These are phyloP conservation scores for Curvularia verruculosa DNA, from an alignment of 2,329 filamentous ascomycete genomes.

Conservation along the genomic window DNA sequence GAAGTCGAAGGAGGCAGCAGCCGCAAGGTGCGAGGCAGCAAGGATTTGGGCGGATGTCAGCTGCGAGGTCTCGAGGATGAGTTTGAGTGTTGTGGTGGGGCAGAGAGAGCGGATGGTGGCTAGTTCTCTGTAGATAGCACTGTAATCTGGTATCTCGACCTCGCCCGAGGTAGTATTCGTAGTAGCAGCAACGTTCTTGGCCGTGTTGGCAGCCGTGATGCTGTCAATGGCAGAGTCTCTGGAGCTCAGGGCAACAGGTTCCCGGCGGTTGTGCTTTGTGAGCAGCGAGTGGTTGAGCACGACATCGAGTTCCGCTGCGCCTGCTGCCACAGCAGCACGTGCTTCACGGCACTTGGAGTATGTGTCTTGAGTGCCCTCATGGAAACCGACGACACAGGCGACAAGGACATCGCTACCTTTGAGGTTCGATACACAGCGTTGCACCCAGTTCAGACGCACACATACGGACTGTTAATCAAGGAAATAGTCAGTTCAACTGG, in stretches of 20 bases:
- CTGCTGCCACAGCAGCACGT: conserved; percentile 54
- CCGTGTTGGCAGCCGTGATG: conserved; percentile 44
- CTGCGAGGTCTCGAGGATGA: conserved; percentile 65
- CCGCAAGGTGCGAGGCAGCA: conserved; percentile 59
- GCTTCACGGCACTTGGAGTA: conserved; percentile 60
- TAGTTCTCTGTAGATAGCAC: conserved; percentile 60
- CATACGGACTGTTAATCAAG: conserved; percentile 58
- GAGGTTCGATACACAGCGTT: conserved; percentile 57
- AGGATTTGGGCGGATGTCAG: conserved; percentile 58
- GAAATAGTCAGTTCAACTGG: conserved; percentile 7
- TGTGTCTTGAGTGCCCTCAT: conserved; percentile 62
- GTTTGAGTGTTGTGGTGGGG: conserved; percentile 55
- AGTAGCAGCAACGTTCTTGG: conserved; percentile 25
- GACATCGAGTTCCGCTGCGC: conserved; percentile 64
- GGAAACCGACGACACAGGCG: conserved; percentile 66
- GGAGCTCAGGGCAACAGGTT: conserved; percentile 8
- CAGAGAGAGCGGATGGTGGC: conserved; percentile 57
- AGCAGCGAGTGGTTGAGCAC: conserved; percentile 63
- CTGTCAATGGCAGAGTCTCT: conserved; percentile 43
- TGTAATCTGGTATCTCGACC: conserved; percentile 51
- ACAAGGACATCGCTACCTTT: conserved; percentile 57
- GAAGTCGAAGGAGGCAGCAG: conserved; percentile 61
- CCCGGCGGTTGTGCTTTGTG: conserved; percentile 34
- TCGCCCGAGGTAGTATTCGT: conserved; percentile 16
- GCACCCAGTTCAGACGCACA: conserved; percentile 61